Conservation (phyloP, 257 asterid species). For the Scutellaria barbata region DNA sequence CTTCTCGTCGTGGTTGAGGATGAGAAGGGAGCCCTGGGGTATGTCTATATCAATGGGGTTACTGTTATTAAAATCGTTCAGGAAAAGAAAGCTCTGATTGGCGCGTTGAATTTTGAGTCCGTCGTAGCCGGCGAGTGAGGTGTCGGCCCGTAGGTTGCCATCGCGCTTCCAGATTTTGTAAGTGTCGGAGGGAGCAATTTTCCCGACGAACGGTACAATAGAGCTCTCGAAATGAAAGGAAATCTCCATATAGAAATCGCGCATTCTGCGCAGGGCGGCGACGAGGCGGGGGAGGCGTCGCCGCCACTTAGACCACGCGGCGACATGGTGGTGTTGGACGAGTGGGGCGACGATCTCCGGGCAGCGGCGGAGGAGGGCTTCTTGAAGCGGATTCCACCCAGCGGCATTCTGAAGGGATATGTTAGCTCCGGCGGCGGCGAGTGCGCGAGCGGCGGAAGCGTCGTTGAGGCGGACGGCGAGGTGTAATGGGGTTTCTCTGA, state of each 20-base stretch:
- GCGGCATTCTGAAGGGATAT: conserved; percentile 85
- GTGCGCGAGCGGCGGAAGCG: conserved; percentile 58
- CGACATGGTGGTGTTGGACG: conserved; percentile 76
- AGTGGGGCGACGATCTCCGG: conserved; percentile 68
- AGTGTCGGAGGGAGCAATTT: conserved; percentile 94
- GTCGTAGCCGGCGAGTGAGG: conserved; percentile 90
- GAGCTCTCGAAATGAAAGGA: conserved; percentile 96
- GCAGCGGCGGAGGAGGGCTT: conserved; percentile 80
- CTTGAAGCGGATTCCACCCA: conserved; percentile 94
- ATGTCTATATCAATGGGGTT: conserved; percentile 44
- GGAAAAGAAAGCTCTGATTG: conserved; percentile 87
- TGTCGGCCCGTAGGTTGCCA: conserved; percentile 90
- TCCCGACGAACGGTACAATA: conserved; percentile 86
- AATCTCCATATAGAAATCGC: conserved; percentile 97
- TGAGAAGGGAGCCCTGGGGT: conserved; percentile 75
- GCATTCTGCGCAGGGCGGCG: conserved; percentile 80
- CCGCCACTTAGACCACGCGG: conserved; percentile 96
- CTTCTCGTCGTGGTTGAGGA: conserved; percentile 83
- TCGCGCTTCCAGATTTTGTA: conserved; percentile 96
- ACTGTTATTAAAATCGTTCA: conserved; percentile 59
- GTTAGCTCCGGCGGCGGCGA: conserved; percentile 84
- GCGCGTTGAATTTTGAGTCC: conserved; percentile 95
- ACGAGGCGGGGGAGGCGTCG: conserved; percentile 89
- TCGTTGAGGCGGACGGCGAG: conserved; percentile 91
- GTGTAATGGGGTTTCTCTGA: conserved; percentile 85